Evolutionary conservation across 1,139 yeast species (phyloP), one percentile per base, ranked within the genome.

Genomic region (Taphrina wiesneri): DNA sequence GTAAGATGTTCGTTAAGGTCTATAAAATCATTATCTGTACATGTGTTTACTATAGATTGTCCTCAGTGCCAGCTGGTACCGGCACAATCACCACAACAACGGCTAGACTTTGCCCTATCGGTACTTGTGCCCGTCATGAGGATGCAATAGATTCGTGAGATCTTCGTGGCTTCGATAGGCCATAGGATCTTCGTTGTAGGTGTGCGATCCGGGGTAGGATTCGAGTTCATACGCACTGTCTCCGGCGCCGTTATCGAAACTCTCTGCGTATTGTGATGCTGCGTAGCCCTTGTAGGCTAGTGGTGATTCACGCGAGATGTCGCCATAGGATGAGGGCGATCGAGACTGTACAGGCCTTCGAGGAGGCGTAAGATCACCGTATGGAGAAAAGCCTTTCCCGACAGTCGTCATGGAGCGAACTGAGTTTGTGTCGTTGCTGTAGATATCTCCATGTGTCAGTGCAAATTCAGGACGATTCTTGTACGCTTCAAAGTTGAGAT

Each of bases 401-500:
- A 15, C 2, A 23, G 59, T 39, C 13, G 59, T 54, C 36, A 43
- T 25, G 15, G 56, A 25, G 1, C 56, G 41, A 4, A 34, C 30
- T 9, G 56, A 52, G 28, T n/a, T 23, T 17, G 46, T 49, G 34
- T 54, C 59, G 7, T 13, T 49, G 17, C 11, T 30, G 54, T 54
- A 36, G 2, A 54, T 39, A 36, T 39, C 34, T 23, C 59, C 59
- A 25, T 54, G 47, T 25, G 25, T 39, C 23, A 17, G 9, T 19
- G 53, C 63, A 73, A 69, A 67, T 36, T 68, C 68, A 9, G 63
- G 62, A 36, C 69, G 60, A 61, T 59, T 66, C 46, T 65, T 63
- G 63, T 70, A 72, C 28, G 70, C 72, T 41, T 71, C 74, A 61
- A 70, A 75, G 61, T 72, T 73, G 59, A 75, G 69, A 49, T 75